These are phyloP conservation scores for Daldinia concentrica DNA, from an alignment of 495 filamentous ascomycete genomes.

Conservation along the genomic window DNA sequence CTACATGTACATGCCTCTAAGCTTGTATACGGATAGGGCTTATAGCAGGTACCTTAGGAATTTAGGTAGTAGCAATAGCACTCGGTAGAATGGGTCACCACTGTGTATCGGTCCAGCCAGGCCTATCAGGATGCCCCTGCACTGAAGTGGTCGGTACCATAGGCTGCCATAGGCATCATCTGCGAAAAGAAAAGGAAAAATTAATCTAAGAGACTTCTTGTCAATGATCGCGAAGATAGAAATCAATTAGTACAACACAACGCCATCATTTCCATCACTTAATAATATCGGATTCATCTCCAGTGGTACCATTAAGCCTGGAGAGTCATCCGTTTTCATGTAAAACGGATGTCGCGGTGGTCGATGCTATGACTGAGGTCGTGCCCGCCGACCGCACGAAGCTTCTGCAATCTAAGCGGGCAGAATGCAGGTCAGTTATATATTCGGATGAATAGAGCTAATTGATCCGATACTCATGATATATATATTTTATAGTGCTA, in stretches of 20 bases:
- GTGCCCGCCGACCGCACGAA: constrained; percentile 62
- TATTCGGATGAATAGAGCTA: constrained; percentile 51
- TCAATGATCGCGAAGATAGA: constrained; percentile 23
- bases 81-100: constrained; percentile 14
- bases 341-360: constrained; percentile 67
- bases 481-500: constrained; percentile 65
- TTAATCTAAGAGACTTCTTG: constrained; percentile 29
- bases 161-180: constrained; percentile 16
- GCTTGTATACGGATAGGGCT: neutral
- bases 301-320: constrained; percentile 43
- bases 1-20: too few relatives aligned
- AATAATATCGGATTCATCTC: constrained; percentile 49
- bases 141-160: constrained; percentile 12
- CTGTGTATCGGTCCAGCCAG: constrained; percentile 14
- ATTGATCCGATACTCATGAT: constrained; percentile 58
- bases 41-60: neutral
- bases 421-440: constrained; percentile 58
- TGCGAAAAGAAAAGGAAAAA: constrained; percentile 28
- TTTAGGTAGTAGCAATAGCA: constrained; percentile 15
- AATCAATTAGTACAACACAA: constrained; percentile 59
- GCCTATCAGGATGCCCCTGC: constrained; percentile 9
- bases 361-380: constrained; percentile 68
- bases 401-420: constrained; percentile 63
- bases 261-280: constrained; percentile 65
- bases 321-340: constrained; percentile 60